Evolutionary conservation across 2,329 filamentous ascomycete genomes (phyloP), one percentile per base, ranked within the genome.

Genomic region (Leptosphaerulina australis): DNA sequence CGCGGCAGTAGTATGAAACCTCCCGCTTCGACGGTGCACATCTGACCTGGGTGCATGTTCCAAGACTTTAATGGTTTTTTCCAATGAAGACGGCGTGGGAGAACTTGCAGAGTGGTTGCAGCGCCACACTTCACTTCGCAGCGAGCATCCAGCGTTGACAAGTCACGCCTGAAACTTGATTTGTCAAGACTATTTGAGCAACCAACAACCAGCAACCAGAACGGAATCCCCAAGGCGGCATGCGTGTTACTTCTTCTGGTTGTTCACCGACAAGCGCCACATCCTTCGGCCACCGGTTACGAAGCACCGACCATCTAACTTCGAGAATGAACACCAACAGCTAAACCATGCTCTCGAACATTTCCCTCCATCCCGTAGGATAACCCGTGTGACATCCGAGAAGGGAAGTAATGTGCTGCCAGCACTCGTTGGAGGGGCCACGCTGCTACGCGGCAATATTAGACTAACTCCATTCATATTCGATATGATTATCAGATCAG

Each of bases 261-360:
- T 26, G 20, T 37, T 20, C 26, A 41, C 41, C 48, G 48, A 30
- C 29, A 20, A 34, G 34, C 40, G 22, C 39, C 28, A n/a, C n/a
- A 35, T 39, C 37, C 33, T 30, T 37, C 38, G 21, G 26, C 33
- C 31, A 43, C 25, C 39, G 26, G 38, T 49, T 33, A 38, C 36
- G 29, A 38, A 34, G 44, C 36, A 40, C 36, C 24, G 21, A 36
- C 33, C 43, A 45, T 3, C 10, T 26, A 20, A 31, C 17, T 28
- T 24, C 6, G 18, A 36, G 12, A n/a, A 35, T 22, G 20, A 31
- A 26, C 26, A 6, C 38, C 45, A 43, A 43, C 38, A 37, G 6
- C 17, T 29, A 8, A 38, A 41, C 31, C 38, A 37, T 33, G 39
- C n/a, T 39, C 44, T 44, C 34, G 39, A 33, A 26, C 25, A 33